Base-by-base conservation (phyloP, 352 stramenopile genomes). In the Peronospora destructor region DNA sequence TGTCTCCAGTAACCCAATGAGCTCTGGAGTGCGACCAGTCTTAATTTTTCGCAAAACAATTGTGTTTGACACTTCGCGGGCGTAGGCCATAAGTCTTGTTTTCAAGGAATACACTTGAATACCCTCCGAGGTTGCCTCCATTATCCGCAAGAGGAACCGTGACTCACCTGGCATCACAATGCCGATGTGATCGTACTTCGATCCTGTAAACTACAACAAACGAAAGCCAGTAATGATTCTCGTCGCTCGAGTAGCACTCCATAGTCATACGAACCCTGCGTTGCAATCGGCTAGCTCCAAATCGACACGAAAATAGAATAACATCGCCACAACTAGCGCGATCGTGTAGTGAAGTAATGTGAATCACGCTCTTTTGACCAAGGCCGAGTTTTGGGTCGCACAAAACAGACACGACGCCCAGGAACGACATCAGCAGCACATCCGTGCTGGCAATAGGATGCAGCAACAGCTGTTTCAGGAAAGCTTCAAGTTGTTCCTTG, bases 101-200 rank as follows among this genome's bases (percentile, higher is more conserved):
- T 91, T 93, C 6, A 93, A 60, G 6, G 77, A 73, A 47, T 91
- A 90, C 19, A 89, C 71, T 29, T 91, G 77, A 17, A 88, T 88
- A 5, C 82, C 82, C 28, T 89, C 79, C 0, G 73, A 79, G 0
- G 82, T 93, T 4, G 82, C 80, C 46, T 93, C 82, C 41, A 93
- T 69, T 19, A 93, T 84, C 0, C 77, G 70, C n/a, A 88, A 51
- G 11, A 89, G 56, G 6, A 76, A 67, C 0, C 52, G 63, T 0
- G 77, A 85, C 7, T 67, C 64, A 0, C 79, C 78, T 3, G 82
- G 82, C 0, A 91, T 76, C 11, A 93, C 79, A 12, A 93, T 85
- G 0, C 73, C 82, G 26, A 85, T 78, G 34, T 93, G 82, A 42
- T 93, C 82, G 43, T 91, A 93, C 43, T 73, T 84, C 2, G 79